Evolutionary conservation across 441 rosid species (phyloP), one percentile per base, ranked within the genome.

Genomic region (Gossypium trilobum): DNA sequence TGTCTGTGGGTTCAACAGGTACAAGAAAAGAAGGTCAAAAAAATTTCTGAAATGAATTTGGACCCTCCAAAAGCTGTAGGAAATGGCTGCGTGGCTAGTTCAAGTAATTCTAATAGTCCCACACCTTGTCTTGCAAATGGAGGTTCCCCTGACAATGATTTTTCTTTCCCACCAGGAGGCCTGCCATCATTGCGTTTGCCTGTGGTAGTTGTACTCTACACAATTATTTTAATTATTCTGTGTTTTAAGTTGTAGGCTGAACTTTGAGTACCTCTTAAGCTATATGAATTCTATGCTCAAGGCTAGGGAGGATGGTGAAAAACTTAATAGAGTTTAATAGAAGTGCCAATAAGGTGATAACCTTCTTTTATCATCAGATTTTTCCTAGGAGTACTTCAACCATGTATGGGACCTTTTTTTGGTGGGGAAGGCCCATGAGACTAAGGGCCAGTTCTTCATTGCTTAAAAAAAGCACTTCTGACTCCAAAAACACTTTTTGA

Each of bases 21-120:
- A 68, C 97, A 92, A 83, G 99, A 94, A 83, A 94, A 90, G 85
- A 90, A 90, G 89, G 84, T 94, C 62, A 92, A 92, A 85, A 92
- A 92, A 85, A 79, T 94, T 69, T 86, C 89, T 77, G 91, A 87
- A 42, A 83, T 92, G 86, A 94, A 94, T 80, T 39, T 85, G 78
- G 97, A 90, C 80, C 84, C 89, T 75, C 84, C 85, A 62, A 87
- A 85, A 74, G 72, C 88, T 59, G 33, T 84, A 69, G 93, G 86
- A 78, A 92, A 89, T 83, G 97, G 94, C 65, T 71, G 72, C 14
- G 9, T 83, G 75, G 89, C 86, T 79, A 85, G 88, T 80, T 87
- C 97, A 73, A 87, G 95, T 80, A 84, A 79, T 76, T 79, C 85
- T 31, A 82, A 62, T 74, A 78, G 78, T 75, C 71, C 85, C 57